A percentile compares a stretch with the other conserved stretches of the same genome.
These are phyloP conservation scores for Heliocybe sulcata DNA, from an alignment of 1,284 basidiomycete species.

Conservation along the genomic window DNA sequence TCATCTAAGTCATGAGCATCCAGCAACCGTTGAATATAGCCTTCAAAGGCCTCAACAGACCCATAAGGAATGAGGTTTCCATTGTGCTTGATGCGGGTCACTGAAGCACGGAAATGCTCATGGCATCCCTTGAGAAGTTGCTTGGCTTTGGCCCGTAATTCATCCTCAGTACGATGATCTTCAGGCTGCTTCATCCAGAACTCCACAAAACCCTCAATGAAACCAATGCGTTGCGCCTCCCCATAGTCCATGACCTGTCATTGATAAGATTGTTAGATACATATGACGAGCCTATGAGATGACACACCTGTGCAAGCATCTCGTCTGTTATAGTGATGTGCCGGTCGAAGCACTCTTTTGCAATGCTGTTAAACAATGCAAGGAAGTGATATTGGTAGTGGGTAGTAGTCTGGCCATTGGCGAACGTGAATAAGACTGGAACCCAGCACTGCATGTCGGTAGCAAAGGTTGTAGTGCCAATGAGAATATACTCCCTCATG, in stretches of 20 bases:
- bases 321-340: constrained; percentile 4
- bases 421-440: constrained; percentile 19
- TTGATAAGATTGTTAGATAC: background rate
- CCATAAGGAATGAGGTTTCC: constrained; percentile 2
- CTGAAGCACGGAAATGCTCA: constrained; percentile 19
- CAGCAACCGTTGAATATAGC: background rate
- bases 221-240: constrained; percentile 21
- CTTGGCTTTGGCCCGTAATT: constrained; percentile 14
- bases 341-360: constrained; percentile 6
- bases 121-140: constrained; percentile 19
- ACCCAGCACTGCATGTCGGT: constrained; percentile 17
- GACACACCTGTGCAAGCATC: constrained; percentile 3
- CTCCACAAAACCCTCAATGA: constrained; percentile 17
- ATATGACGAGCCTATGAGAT: background rate
- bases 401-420: constrained; percentile 17
- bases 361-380: constrained; percentile 17
- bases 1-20: background rate
- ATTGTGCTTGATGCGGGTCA: constrained; percentile 18
- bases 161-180: constrained; percentile 9
- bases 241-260: constrained; percentile 23
- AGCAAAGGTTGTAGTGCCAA: constrained; percentile 10
- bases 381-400: constrained; percentile 22
- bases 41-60: background rate
- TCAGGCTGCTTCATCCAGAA: constrained; percentile 11
- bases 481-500: constrained; percentile 8